Evolutionary conservation across 1,139 yeast species (phyloP).

Genomic region (Geotrichum aggregatum): DNA sequence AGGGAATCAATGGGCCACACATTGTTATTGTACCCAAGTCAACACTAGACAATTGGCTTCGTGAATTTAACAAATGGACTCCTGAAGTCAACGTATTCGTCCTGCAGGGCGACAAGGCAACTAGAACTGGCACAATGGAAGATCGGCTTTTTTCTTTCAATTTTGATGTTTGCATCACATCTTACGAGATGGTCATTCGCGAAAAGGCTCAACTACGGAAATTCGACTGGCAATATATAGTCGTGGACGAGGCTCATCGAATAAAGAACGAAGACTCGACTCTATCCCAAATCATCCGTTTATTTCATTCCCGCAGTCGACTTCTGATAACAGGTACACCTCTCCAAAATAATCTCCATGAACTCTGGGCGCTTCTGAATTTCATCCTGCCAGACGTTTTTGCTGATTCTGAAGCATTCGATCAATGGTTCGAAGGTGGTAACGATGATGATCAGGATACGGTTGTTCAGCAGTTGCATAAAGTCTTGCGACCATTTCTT

Average conservation of each 20-base stretch:
- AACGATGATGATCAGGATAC: constrained; percentile 58
- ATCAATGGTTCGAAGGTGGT: constrained; percentile 71
- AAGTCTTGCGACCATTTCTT: constrained; percentile 79
- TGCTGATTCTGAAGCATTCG: constrained; percentile 83
- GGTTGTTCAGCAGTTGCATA: constrained; percentile 80
- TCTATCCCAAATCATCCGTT: constrained; percentile 80
- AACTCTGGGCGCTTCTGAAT: constrained; percentile 89
- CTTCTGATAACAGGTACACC: constrained; percentile 94
- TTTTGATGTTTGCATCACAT: constrained; percentile 84
- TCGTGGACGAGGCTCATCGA: constrained; percentile 95
- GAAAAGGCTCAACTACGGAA: constrained; percentile 79
- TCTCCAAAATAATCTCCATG: constrained; percentile 88
- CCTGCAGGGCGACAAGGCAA: constrained; percentile 82
- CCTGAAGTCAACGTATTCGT: constrained; percentile 89
- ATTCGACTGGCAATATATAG: constrained; percentile 87
- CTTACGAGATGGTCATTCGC: constrained; percentile 87
- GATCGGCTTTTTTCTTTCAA: constrained; percentile 61
- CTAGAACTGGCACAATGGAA: constrained; percentile 58
- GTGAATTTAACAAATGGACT: constrained; percentile 92
- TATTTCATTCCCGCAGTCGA: constrained; percentile 80
- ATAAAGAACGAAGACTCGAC: constrained; percentile 92
- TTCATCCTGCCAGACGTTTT: constrained; percentile 91
- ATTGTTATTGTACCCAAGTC: constrained; percentile 92
- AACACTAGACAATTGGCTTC: constrained; percentile 90
- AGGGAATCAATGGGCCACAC: constrained; percentile 80